Base-by-base conservation (phyloP, 495 filamentous ascomycete species). In the Penicillium coprophilum region DNA sequence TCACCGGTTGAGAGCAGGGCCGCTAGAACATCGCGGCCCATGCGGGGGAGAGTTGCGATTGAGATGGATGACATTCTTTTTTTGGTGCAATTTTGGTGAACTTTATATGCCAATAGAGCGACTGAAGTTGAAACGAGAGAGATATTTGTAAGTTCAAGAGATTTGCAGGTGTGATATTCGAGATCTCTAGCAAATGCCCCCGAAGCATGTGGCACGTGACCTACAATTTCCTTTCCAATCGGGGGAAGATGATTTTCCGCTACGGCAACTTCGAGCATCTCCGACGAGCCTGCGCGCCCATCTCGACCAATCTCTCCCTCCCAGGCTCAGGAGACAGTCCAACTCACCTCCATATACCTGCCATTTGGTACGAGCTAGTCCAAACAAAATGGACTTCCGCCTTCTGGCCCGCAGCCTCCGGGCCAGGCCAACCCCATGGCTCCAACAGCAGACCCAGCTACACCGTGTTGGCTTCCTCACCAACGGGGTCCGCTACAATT, bases 11-110 rank as follows among this genome's bases (percentile, higher is more conserved):
- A 64, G 51, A 78, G 71, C 17, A 79, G 61, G 31, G 69, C 71
- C n/a, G 86, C 83, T 32, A 92, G 82, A 43, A 80, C 71, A 36
- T 84, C 72, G 28, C 85, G 80, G 30, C 79, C 80, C 62, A 92
- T 83, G 70, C 84, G 85, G 49, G 82, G 77, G 56, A 92, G 80
- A 31, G 70, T 81, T 48, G 80, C 76, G 48, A 90, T 79, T 2
- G 80, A 83, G 46, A 79, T 68, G 49, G 72, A 70, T 2, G 84
- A 78, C 85, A 87, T 87, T 6, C 13, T 54, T 56, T 63, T 30
- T 32, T 50, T 39, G 5, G n/a, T 9, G 4, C 15, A 17, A 20
- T 8, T 9, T 11, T 10, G 0, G 0, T 31, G 17, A 51, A 55
- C 54, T 56, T 52, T 60, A 0, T 21, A 12, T 46, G 10, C 12